Evolutionary conservation across 805 yeast species (phyloP).

Genomic region (Candida arabinofermentans): DNA sequence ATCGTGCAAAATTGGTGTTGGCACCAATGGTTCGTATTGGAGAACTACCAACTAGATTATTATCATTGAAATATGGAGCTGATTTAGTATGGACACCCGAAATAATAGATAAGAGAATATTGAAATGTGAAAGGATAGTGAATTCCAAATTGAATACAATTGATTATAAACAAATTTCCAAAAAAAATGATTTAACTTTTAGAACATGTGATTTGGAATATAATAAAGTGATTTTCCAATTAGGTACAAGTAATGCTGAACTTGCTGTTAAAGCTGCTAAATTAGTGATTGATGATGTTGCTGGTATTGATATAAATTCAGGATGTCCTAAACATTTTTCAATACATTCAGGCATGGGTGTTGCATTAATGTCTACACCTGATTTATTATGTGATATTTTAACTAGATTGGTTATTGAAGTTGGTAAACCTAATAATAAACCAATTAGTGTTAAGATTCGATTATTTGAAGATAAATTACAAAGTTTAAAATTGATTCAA

Average conservation of each 20-base stretch:
- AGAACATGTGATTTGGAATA: slow-evolving; percentile 62
- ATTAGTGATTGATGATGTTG: slow-evolving; percentile 79
- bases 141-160: slow-evolving; percentile 57
- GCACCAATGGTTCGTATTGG: slow-evolving; percentile 99
- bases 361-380: slow-evolving; percentile 82
- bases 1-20: slow-evolving; percentile 72
- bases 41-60: slow-evolving; percentile 82
- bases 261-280: slow-evolving; percentile 87
- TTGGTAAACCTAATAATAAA: slow-evolving; percentile 71
- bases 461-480: slow-evolving; percentile 58
- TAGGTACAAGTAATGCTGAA: slow-evolving; percentile 82
- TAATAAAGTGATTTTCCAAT: slow-evolving; percentile 75
- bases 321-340: slow-evolving; percentile 98
- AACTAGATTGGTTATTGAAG: slow-evolving; percentile 62
- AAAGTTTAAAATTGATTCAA: slow-evolving; percentile 56
- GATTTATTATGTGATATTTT: slow-evolving; percentile 71
- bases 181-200: slow-evolving; percentile 49
- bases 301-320: slow-evolving; percentile 89
- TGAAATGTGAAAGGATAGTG: slow-evolving; percentile 61
- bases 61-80: slow-evolving; percentile 81
- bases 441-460: slow-evolving; percentile 92
- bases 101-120: slow-evolving; percentile 78
- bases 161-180: slow-evolving; percentile 47
- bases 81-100: slow-evolving; percentile 98
- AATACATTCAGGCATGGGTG: slow-evolving; percentile 96